Conservation (phyloP, 2,329 filamentous ascomycete genomes). For the Exophiala spinifera region DNA sequence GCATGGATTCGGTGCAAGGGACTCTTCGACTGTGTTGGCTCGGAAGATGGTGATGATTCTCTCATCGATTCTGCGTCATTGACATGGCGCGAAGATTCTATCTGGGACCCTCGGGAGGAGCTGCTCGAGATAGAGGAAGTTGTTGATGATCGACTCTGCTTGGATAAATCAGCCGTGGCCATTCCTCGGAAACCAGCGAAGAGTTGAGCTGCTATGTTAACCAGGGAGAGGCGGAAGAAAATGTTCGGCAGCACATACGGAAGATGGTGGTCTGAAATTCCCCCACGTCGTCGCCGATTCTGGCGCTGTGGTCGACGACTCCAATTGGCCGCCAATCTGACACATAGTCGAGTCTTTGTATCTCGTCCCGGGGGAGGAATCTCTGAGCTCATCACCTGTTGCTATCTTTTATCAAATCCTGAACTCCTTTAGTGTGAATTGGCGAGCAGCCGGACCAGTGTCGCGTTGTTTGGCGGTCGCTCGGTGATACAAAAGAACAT, state of each 20-base stretch:
- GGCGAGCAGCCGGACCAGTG: background rate
- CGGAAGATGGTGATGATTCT: background rate
- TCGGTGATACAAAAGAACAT: background rate
- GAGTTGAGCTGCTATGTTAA: background rate
- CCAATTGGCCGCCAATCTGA: slow-evolving; percentile 18
- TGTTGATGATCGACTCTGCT: slow-evolving; percentile 3
- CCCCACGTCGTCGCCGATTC: background rate
- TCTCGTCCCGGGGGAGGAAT: background rate
- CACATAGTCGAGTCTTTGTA: slow-evolving; percentile 13
- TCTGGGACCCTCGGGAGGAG: background rate
- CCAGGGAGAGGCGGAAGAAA: background rate
- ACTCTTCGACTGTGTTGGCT: slow-evolving; percentile 5
- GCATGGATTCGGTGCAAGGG: slow-evolving; percentile 26
- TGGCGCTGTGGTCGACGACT: background rate
- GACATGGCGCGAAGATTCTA: background rate
- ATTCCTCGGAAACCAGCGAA: slow-evolving; percentile 1
- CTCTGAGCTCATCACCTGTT: background rate
- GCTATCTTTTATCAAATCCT: background rate
- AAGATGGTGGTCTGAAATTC: background rate
- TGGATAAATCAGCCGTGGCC: slow-evolving; percentile 13
- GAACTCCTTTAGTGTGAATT: too few relatives aligned
- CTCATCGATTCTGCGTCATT: slow-evolving; percentile 1
- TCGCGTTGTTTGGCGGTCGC: background rate
- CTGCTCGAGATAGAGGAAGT: background rate
- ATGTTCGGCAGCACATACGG: background rate